These are phyloP conservation scores for Penicillium macrosclerotiorum DNA, from an alignment of 495 filamentous ascomycete genomes.

Conservation along the genomic window DNA sequence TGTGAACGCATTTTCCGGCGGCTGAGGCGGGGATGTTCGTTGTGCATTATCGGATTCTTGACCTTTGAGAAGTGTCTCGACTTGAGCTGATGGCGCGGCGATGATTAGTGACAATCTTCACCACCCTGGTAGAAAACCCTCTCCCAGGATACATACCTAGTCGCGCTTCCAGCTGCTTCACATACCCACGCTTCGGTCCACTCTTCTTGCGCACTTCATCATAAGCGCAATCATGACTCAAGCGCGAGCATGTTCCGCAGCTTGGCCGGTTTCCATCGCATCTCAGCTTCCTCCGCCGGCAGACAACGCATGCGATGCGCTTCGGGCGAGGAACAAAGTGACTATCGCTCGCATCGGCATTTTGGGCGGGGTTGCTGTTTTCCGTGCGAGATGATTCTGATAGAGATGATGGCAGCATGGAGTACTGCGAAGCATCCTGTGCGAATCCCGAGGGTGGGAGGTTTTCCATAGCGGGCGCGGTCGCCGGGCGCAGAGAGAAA, in stretches of 20 bases:
- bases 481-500: constrained; percentile 3
- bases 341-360: constrained; percentile 51
- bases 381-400: constrained; percentile 30
- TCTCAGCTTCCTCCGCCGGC: constrained; percentile 87
- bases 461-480: constrained; percentile 20
- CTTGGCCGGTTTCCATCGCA: constrained; percentile 72
- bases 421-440: constrained; percentile 54
- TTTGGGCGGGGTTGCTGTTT: constrained; percentile 26
- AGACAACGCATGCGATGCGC: constrained; percentile 95
- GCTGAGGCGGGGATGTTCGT: constrained; percentile 19
- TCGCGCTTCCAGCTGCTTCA: constrained; percentile 93
- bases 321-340: constrained; percentile 76
- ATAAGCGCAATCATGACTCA: constrained; percentile 90
- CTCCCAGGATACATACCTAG: constrained; percentile 58
- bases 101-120: constrained; percentile 15
- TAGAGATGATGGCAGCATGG: constrained; percentile 23
- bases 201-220: constrained; percentile 97
- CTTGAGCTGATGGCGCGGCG: constrained; percentile 65
- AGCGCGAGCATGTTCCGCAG: constrained; percentile 86
- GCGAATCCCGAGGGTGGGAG: constrained; percentile 15
- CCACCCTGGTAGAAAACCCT: neutral
- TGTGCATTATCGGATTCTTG: constrained; percentile 31
- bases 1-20: constrained; percentile 23
- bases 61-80: constrained; percentile 85
- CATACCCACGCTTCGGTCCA: constrained; percentile 95